Evolutionary conservation across 495 filamentous ascomycete species (phyloP), one percentile per base, ranked within the genome.

Genomic region (Penicillium robsamsonii): DNA sequence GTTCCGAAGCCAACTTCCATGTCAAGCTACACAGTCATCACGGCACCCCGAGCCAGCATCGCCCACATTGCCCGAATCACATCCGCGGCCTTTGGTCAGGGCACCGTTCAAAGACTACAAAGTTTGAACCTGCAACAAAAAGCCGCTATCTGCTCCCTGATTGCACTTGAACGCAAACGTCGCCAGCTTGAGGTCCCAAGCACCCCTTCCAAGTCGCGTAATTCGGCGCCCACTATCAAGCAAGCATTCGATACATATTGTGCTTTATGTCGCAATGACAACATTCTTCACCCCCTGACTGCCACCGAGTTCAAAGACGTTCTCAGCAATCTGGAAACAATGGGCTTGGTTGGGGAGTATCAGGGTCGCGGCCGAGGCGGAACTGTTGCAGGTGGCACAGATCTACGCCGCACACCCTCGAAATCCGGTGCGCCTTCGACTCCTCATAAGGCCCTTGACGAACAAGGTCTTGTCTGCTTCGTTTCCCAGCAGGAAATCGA

Each of bases 61-160:
- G 85, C 84, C 1, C 95, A 99, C 62, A 82, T 99, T 46, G 93
- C 92, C 57, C 89, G 89, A 48, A 84, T 97, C 58, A 91, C 95
- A 0, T 86, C 93, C 0, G 80, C 90, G 1, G 85, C 89, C 17
- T 94, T 97, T 60, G 87, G 89, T 61, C 90, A 96, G 61, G 91
- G 90, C 33, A 85, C 91, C 12, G 80, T 77, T 11, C 89, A 96
- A 58, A 82, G 94, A 51, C 81, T 99, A 6, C 87, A 89, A 70
- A 84, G 83, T 1, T 80, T 99, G 42, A 97, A 97, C 64, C 80
- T 97, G 1, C 94, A 99, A 62, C 95, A 97, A 76, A 99, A 96
- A 70, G 94, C 92, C 3, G 91, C 90, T 8, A 81, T 99, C 24
- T 97, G 95, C 71, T 82, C 92, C 0, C 77, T 97, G 27, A 76